phyloP scores from a whole-genome alignment of 108 stramenopile species.

The Nitzschia inconspicua region DNA sequence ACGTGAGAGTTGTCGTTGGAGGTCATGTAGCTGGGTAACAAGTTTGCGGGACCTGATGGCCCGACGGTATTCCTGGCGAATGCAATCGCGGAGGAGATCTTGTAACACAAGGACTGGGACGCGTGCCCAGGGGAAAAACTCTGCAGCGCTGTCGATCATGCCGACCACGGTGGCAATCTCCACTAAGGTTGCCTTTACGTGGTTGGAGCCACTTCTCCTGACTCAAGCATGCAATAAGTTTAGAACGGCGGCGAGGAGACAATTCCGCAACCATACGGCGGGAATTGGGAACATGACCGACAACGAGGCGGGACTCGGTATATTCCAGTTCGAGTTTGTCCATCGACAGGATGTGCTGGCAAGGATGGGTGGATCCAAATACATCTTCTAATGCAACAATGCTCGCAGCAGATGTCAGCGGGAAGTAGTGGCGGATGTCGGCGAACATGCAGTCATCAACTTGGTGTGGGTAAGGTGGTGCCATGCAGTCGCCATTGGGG shows the following conservation, averaged over 20 bases:
- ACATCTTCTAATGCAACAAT: not conserved
- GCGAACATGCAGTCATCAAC: conserved; percentile 14
- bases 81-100: not conserved
- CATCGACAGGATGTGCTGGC: not conserved
- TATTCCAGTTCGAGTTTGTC: not conserved
- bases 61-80: not conserved
- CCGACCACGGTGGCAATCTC: not conserved
- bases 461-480: not conserved
- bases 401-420: conserved; percentile 3
- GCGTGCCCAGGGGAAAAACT: conserved; percentile 1
- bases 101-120: conserved; percentile 36
- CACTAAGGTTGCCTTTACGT: no score
- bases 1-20: not conserved
- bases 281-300: not conserved
- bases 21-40: not conserved
- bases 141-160: not conserved
- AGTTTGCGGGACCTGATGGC: not conserved
- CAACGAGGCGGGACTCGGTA: not conserved
- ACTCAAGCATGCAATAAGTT: conserved; percentile 5
- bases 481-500: not conserved
- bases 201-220: not conserved
- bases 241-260: not conserved
- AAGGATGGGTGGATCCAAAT: not conserved
- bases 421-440: not conserved
- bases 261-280: not conserved